Conservation (phyloP, 306 rosid species). For the Geum urbanum region DNA sequence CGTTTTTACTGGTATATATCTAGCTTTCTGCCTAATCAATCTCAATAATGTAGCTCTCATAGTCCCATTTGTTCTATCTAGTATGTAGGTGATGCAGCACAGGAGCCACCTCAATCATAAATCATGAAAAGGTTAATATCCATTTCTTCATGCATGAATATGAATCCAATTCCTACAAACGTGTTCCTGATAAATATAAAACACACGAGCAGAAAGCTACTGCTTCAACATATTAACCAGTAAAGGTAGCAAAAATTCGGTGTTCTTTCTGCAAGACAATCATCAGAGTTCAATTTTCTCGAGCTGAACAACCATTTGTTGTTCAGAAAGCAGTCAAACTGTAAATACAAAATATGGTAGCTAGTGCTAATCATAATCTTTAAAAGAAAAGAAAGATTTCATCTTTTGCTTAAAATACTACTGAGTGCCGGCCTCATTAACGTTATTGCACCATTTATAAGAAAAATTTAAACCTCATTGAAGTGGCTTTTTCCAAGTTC, state of each 20-base stretch:
- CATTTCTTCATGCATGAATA: slow-evolving; percentile 50
- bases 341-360: slow-evolving; percentile 11
- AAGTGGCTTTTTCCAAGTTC: slow-evolving; percentile 17
- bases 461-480: slow-evolving; percentile 30
- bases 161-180: slow-evolving; percentile 8
- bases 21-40: slow-evolving; percentile 32
- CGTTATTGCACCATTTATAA: background rate
- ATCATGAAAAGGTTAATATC: slow-evolving; percentile 26
- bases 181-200: too few species aligned
- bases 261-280: background rate
- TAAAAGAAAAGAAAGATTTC: background rate
- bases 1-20: background rate
- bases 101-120: slow-evolving; percentile 17
- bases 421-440: slow-evolving; percentile 3
- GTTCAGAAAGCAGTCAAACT: slow-evolving; percentile 23
- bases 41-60: slow-evolving; percentile 52
- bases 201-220: too few species aligned
- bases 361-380: slow-evolving; percentile 18
- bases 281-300: slow-evolving; percentile 29
- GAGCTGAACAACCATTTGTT: slow-evolving; percentile 49
- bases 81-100: slow-evolving; percentile 5
- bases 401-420: background rate
- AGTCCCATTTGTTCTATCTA: slow-evolving; percentile 25
- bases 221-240: background rate
- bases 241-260: background rate